A percentile compares a stretch with the other conserved stretches of the same genome.
phyloP scores from a whole-genome alignment of 2,329 filamentous ascomycete species.

The Cercospora canescens region DNA sequence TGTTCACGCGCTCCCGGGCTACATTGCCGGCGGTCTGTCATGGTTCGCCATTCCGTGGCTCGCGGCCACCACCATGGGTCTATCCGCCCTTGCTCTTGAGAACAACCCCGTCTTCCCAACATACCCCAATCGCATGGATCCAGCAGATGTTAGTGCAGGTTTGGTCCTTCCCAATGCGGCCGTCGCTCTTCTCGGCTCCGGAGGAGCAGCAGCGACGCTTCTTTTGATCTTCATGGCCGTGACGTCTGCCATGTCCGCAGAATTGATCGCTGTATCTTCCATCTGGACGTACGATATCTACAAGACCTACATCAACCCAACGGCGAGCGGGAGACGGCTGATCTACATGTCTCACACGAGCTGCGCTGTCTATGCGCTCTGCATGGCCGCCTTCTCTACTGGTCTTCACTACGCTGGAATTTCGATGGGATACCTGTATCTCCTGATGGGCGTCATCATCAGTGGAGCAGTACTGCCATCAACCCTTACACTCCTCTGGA shows the following conservation, averaged over 20 bases:
- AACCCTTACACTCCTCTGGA: conserved; percentile 78
- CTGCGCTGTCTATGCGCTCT: conserved; percentile 71
- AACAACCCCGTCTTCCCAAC: conserved; percentile 70
- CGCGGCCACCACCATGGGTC: conserved; percentile 83
- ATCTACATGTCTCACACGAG: conserved; percentile 77
- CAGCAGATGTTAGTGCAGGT: conserved; percentile 76
- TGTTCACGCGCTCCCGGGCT: conserved; percentile 80
- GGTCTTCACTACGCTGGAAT: conserved; percentile 64
- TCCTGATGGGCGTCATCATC: conserved; percentile 91
- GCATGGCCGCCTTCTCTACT: conserved; percentile 77
- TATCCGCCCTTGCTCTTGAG: conserved; percentile 78
- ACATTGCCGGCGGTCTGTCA: conserved; percentile 79
- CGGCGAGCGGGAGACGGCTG: conserved; percentile 70
- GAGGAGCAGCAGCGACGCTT: conserved; percentile 75
- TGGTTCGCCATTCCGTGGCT: conserved; percentile 96
- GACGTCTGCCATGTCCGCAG: conserved; percentile 77
- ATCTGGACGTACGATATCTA: conserved; percentile 90
- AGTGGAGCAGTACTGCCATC: conserved; percentile 75
- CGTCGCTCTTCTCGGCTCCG: conserved; percentile 77
- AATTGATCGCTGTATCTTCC: conserved; percentile 83
- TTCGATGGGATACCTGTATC: conserved; percentile 83
- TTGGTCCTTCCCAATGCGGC: conserved; percentile 83
- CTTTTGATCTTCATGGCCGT: conserved; percentile 89
- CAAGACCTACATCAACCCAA: conserved; percentile 80
- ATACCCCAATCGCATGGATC: conserved; percentile 69